Percentiles rank a stretch among this genome's conserved stretches.
Conservation (phyloP, 2,329 filamentous ascomycete species). For the Trichoderma polysporum region DNA sequence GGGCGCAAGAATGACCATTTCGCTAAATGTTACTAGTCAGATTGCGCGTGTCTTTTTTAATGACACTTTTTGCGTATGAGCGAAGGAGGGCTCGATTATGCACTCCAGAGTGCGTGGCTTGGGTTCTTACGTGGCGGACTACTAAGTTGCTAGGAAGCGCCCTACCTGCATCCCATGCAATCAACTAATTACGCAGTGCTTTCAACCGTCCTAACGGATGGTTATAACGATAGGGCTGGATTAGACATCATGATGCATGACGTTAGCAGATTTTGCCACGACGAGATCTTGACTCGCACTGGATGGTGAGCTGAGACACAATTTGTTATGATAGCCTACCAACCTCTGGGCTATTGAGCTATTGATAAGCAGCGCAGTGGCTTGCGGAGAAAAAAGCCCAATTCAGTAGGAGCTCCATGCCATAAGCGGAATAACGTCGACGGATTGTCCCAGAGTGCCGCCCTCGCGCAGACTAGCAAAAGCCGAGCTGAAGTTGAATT, state of each 20-base stretch:
- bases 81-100: no score
- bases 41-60: background rate
- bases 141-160: background rate
- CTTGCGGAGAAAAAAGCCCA: background rate
- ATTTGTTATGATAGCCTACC: background rate
- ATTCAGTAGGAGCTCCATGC: constrained; percentile 4
- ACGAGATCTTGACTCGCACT: constrained; percentile 7
- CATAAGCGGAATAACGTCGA: background rate
- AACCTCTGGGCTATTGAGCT: background rate
- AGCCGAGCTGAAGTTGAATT: constrained; percentile 15
- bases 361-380: background rate
- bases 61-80: background rate
- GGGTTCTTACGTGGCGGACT: constrained; percentile 6
- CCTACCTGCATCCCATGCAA: background rate
- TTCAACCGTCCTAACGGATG: background rate
- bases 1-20: background rate
- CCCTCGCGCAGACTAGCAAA: background rate
- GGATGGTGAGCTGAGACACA: background rate
- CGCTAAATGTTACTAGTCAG: background rate
- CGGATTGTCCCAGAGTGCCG: constrained; percentile 9
- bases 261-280: background rate
- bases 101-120: background rate
- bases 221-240: background rate
- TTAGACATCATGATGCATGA: constrained; percentile 1
- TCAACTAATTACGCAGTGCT: background rate